A percentile compares a stretch with the other conserved stretches of the same genome.
phyloP scores from a whole-genome alignment of 768 basidiomycete species.

The Leccinum broughii region DNA sequence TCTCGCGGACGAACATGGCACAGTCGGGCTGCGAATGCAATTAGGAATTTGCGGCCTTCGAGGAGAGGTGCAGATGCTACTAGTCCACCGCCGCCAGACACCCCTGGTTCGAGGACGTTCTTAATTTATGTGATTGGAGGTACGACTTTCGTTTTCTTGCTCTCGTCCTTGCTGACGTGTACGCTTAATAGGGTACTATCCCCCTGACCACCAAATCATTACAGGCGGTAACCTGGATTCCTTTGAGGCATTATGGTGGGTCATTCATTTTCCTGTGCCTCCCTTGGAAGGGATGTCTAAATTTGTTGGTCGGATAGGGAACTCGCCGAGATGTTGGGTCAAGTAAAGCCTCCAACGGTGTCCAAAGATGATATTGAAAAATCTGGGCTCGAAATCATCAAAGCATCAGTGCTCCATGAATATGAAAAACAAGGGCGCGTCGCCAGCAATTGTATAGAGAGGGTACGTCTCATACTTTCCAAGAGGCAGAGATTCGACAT shows the following conservation, averaged over 20 bases:
- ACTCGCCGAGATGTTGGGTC: slow-evolving; percentile 79
- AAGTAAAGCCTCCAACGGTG: slow-evolving; percentile 80
- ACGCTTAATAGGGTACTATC: slow-evolving; percentile 73
- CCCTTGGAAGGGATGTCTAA: background rate
- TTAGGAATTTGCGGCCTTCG: slow-evolving; percentile 54
- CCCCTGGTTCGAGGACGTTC: slow-evolving; percentile 56
- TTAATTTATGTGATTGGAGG: slow-evolving; percentile 90
- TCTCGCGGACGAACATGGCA: slow-evolving; percentile 51
- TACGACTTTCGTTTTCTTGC: slow-evolving; percentile 28
- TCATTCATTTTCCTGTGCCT: slow-evolving; percentile 11
- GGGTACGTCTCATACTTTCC: slow-evolving; percentile 47
- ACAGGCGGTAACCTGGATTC: slow-evolving; percentile 77
- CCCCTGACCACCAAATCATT: slow-evolving; percentile 85
- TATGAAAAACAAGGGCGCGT: slow-evolving; percentile 65
- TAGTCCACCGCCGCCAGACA: slow-evolving; percentile 24
- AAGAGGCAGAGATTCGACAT: background rate
- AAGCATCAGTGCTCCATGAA: slow-evolving; percentile 45
- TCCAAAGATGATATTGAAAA: slow-evolving; percentile 84
- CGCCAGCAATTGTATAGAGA: slow-evolving; percentile 75
- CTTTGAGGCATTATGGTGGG: slow-evolving; percentile 76
- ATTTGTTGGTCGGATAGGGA: slow-evolving; percentile 46
- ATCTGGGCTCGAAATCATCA: slow-evolving; percentile 77
- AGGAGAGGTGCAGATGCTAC: slow-evolving; percentile 24
- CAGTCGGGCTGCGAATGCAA: slow-evolving; percentile 60
- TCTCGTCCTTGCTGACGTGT: slow-evolving; percentile 4